Conservation (phyloP, 75 land plant genomes). For the Azolla pinnata region DNA sequence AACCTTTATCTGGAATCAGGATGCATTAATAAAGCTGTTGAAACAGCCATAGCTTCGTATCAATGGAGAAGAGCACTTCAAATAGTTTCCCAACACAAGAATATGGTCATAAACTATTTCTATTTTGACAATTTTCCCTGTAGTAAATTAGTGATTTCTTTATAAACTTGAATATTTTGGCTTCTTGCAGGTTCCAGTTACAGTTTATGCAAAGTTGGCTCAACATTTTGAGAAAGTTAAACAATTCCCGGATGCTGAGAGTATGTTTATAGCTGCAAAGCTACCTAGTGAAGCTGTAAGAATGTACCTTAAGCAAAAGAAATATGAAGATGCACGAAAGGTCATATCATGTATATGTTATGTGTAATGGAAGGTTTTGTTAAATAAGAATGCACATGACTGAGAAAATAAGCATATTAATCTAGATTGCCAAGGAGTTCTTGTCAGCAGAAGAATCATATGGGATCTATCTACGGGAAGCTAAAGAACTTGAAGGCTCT, state of each 20-base stretch:
- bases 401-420: too few relatives aligned
- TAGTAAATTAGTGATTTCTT: too few relatives aligned
- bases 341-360: too few relatives aligned
- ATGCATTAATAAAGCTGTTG: constrained; percentile 19
- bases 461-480: constrained; percentile 16
- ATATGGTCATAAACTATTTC: background rate
- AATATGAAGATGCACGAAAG: constrained; percentile 28
- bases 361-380: too few relatives aligned
- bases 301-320: constrained; percentile 28
- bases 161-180: background rate
- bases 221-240: constrained; percentile 31
- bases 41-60: constrained; percentile 22
- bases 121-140: too few relatives aligned
- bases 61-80: constrained; percentile 32
- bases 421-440: constrained; percentile 23
- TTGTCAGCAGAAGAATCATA: constrained; percentile 22
- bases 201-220: constrained; percentile 19
- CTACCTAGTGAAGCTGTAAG: constrained; percentile 25
- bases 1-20: constrained; percentile 34
- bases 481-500: constrained; percentile 17
- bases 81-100: constrained; percentile 19
- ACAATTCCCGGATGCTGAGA: constrained; percentile 28
- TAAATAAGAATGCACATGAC: too few relatives aligned
- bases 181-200: constrained; percentile 12
- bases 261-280: constrained; percentile 20